Percentiles rank a stretch among this genome's conserved stretches.
These are phyloP conservation scores for Xylaria polymorpha DNA, from an alignment of 2,329 filamentous ascomycete genomes.

Conservation along the genomic window DNA sequence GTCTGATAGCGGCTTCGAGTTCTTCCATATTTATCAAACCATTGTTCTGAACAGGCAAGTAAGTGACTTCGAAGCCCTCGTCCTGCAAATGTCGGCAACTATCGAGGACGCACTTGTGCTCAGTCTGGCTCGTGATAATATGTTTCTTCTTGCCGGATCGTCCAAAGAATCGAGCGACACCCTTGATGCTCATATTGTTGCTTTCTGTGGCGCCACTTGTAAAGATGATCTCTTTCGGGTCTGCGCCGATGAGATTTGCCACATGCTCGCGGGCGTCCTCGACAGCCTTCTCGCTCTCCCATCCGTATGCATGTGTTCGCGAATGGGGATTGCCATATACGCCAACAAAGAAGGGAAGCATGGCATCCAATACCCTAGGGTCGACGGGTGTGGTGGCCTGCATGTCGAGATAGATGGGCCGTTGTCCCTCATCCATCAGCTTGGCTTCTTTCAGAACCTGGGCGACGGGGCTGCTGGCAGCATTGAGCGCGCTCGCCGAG, in stretches of 20 bases:
- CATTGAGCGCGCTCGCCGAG: constrained; percentile 68
- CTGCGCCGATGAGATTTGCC: constrained; percentile 88
- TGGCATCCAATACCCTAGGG: constrained; percentile 92
- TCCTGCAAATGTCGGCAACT: constrained; percentile 97
- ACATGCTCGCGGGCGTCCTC: constrained; percentile 87
- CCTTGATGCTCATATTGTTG: constrained; percentile 99
- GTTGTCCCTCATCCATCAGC: constrained; percentile 89
- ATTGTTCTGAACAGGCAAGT: constrained; percentile 87
- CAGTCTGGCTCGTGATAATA: constrained; percentile 96
- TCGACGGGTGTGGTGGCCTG: constrained; percentile 97
- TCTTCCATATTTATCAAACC: constrained; percentile 88
- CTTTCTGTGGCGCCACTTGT: constrained; percentile 98
- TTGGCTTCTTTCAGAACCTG: constrained; percentile 91
- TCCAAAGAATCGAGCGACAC: constrained; percentile 94
- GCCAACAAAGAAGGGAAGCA: constrained; percentile 94
- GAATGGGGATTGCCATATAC: constrained; percentile 98
- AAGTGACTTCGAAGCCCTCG: constrained; percentile 97
- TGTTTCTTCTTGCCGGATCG: constrained; percentile 96
- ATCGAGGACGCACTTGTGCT: constrained; percentile 98
- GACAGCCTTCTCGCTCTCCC: constrained; percentile 95
- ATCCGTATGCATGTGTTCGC: constrained; percentile 96
- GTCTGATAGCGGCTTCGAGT: constrained; percentile 87
- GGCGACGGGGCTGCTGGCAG: constrained; percentile 84
- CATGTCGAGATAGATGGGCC: constrained; percentile 98
- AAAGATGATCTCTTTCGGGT: constrained; percentile 98